Percentiles rank a stretch among this genome's conserved stretches.
Evolutionary conservation across 257 asterid species (phyloP).

Genomic region (Nicotiana knightiana): DNA sequence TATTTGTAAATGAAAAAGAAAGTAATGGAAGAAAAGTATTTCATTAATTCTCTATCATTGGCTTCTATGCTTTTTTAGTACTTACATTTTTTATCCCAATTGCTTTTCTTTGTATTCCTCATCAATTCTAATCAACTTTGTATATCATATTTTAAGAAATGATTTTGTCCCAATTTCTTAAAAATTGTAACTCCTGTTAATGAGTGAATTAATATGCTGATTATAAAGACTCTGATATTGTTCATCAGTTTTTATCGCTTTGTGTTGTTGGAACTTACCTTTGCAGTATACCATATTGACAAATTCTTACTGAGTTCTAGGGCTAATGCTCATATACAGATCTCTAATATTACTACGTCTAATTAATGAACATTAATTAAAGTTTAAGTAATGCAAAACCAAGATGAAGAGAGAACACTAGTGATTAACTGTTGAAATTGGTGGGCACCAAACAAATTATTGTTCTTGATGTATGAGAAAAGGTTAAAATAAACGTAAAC

Average conservation of each 20-base stretch:
- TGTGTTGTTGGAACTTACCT: neutral
- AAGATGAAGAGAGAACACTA: neutral
- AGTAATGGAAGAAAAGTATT: neutral
- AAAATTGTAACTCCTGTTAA: neutral
- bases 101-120: neutral
- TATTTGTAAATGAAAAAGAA: slow-evolving; percentile 7
- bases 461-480: neutral
- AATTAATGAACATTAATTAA: neutral
- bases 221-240: neutral
- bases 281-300: neutral
- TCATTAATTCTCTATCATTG: neutral
- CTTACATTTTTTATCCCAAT: neutral
- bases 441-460: neutral
- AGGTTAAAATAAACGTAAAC: neutral
- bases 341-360: neutral
- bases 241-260: neutral
- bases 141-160: neutral
- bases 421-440: neutral
- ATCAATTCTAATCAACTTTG: neutral
- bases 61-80: neutral
- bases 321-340: neutral
- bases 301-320: neutral
- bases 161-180: neutral
- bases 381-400: neutral
- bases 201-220: neutral